phyloP scores from a whole-genome alignment of 108 stramenopile genomes.

The Stephanodiscus minutulus region DNA sequence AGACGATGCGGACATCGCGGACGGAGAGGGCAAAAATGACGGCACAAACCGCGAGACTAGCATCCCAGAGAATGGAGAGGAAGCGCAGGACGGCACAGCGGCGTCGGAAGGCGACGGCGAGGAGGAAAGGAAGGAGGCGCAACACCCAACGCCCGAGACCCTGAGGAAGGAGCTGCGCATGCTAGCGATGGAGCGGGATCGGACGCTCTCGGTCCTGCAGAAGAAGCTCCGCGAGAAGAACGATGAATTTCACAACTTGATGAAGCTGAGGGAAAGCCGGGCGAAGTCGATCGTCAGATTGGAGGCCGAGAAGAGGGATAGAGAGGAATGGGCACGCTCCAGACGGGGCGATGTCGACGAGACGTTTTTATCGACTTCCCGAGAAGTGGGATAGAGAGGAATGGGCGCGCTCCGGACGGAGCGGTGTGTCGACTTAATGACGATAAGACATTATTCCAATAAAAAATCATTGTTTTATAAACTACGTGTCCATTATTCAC shows the following conservation, averaged over 20 bases:
- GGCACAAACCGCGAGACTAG: not conserved
- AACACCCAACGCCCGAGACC: constrained; percentile 19
- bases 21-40: not conserved
- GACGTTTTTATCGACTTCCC: constrained; percentile 14
- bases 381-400: constrained; percentile 44
- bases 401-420: constrained; percentile 33
- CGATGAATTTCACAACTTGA: constrained; percentile 35
- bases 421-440: not conserved
- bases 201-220: constrained; percentile 31
- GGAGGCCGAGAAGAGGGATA: constrained; percentile 39
- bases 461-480: too few species aligned
- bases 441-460: not conserved
- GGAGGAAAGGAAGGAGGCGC: not conserved
- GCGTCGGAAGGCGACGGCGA: not conserved
- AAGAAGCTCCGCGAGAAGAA: constrained; percentile 40
- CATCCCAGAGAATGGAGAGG: not conserved
- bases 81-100: not conserved
- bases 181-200: constrained; percentile 32
- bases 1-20: constrained; percentile 1
- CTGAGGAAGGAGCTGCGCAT: constrained; percentile 37
- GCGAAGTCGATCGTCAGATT: constrained; percentile 16
- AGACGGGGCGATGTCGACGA: constrained; percentile 14
- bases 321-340: constrained; percentile 42
- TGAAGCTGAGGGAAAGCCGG: constrained; percentile 24
- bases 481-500: too few species aligned